Evolutionary conservation across 192 early-diverging fungal species (phyloP), one percentile per base, ranked within the genome.

Genomic region (Gaertneriomyces sp.): DNA sequence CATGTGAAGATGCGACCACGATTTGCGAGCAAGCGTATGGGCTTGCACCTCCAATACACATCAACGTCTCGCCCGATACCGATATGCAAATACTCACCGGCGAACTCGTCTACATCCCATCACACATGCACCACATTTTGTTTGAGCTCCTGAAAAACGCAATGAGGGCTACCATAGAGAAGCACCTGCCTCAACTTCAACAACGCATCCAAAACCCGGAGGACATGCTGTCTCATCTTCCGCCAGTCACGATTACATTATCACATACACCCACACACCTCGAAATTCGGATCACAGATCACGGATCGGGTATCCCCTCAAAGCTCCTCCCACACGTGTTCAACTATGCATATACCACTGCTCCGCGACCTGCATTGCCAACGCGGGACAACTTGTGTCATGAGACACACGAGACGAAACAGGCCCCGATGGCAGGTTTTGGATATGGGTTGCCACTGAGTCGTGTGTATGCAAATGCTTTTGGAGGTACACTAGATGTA

Each of bases 91-190:
- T 16, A 7, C 49, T 14, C 7, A 19, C 45, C 9, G 19, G 91
- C 25, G 83, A 90, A 60, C 94, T 98, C 68, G 92, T 93, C 85
- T 95, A 98, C 74, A 89, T 95, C 42, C 93, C 93, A 5, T 86
- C 85, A 12, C 93, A 95, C 69, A 77, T 98, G 76, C 93, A 91
- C 72, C 93, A 98, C 72, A 94, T 94, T 89, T 62, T 96, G 8
- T 98, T 98, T 79, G 95, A 98, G 81, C 77, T 96, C 44, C 76
- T 95, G 58, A 98, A 98, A 75, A 98, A 98, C 79, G 90, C 90
- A n/a, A 81, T 98, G 61, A 88, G 95, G 41, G 93, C 93, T 7
- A 86, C 92, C 2, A 89, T 98, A 20, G 91, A 96, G 78, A 66
- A 66, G 44, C 33, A 64, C 50, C 47, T 49, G 16, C 47, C 12